Percentiles rank a stretch among this genome's conserved stretches.
Conservation (phyloP, 2,329 filamentous ascomycete genomes). For the Apiospora sp. region DNA sequence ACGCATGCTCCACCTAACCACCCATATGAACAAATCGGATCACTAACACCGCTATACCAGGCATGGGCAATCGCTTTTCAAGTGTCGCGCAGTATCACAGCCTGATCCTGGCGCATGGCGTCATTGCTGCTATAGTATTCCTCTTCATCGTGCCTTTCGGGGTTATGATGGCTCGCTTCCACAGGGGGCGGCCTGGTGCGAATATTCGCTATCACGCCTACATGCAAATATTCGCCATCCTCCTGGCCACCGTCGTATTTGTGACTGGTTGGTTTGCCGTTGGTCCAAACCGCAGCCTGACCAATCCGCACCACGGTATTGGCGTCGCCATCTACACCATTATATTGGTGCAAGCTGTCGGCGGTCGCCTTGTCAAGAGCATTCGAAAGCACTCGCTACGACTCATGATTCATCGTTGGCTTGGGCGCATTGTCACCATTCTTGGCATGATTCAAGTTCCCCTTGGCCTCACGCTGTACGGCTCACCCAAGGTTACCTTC, state of each 20-base stretch:
- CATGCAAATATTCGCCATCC: conserved; percentile 73
- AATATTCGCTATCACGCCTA: conserved; percentile 77
- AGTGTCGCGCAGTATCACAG: conserved; percentile 73
- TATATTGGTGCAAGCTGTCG: conserved; percentile 74
- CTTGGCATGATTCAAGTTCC: conserved; percentile 88
- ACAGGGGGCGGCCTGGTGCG: conserved; percentile 65
- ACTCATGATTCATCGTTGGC: conserved; percentile 83
- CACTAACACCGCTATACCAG: conserved; percentile 49
- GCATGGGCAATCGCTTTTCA: conserved; percentile 84
- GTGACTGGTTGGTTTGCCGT: conserved; percentile 82
- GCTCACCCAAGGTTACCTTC: conserved; percentile 85
- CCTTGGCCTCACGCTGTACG: conserved; percentile 89
- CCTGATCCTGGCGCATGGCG: conserved; percentile 74
- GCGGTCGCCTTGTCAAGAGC: conserved; percentile 69
- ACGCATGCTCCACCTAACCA: conserved; percentile 35
- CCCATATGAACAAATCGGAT: conserved; percentile 4
- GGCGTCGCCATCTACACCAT: conserved; percentile 80
- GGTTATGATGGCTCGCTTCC: conserved; percentile 78
- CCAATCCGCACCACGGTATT: conserved; percentile 87
- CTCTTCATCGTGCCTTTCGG: conserved; percentile 76
- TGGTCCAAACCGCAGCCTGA: conserved; percentile 72
- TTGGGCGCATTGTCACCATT: conserved; percentile 78
- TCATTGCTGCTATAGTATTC: conserved; percentile 77
- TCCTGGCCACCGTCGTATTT: conserved; percentile 75
- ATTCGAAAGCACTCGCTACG: conserved; percentile 59